A percentile compares a stretch with the other conserved stretches of the same genome.
These are phyloP conservation scores for Annulohypoxylon truncatum DNA, from an alignment of 2,329 filamentous ascomycete species.

Conservation along the genomic window DNA sequence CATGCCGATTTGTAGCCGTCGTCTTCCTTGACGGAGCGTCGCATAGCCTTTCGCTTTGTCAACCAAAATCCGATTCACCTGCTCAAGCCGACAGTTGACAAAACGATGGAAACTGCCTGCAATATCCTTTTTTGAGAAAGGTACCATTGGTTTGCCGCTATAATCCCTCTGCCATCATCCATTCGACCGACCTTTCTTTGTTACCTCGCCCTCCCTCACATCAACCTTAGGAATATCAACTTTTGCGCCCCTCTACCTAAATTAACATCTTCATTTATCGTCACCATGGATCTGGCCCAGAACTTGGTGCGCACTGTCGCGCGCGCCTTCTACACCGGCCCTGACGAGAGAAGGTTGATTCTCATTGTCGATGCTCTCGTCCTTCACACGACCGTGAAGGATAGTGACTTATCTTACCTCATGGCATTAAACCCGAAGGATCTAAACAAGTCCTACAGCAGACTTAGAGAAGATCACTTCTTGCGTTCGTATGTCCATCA, in stretches of 20 bases:
- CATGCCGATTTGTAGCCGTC: constrained; percentile 22
- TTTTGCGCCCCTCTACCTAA: background rate
- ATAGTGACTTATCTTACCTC: constrained; percentile 87
- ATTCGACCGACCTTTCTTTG: constrained; percentile 4
- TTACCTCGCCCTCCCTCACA: background rate
- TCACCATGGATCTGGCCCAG: constrained; percentile 67
- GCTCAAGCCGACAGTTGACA: constrained; percentile 1
- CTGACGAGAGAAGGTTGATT: constrained; percentile 75
- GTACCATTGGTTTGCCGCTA: constrained; percentile 25
- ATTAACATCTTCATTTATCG: background rate
- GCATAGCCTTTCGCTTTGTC: constrained; percentile 11
- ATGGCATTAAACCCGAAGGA: constrained; percentile 93
- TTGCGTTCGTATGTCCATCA: constrained; percentile 74
- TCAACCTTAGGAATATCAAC: background rate
- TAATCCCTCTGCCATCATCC: background rate
- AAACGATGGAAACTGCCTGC: constrained; percentile 26
- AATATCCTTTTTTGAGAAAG: constrained; percentile 13
- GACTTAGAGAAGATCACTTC: constrained; percentile 86
- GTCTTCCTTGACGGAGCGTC: constrained; percentile 29
- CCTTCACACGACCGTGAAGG: constrained; percentile 80
- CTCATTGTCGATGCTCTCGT: constrained; percentile 82
- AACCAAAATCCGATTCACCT: background rate
- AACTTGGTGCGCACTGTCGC: constrained; percentile 86
- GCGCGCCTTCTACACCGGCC: constrained; percentile 81
- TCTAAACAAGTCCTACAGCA: constrained; percentile 87